Percentiles rank a stretch among this genome's conserved stretches.
Evolutionary conservation across 371 early-diverging fungal species (phyloP).

Genomic region (Mortierella sp.): DNA sequence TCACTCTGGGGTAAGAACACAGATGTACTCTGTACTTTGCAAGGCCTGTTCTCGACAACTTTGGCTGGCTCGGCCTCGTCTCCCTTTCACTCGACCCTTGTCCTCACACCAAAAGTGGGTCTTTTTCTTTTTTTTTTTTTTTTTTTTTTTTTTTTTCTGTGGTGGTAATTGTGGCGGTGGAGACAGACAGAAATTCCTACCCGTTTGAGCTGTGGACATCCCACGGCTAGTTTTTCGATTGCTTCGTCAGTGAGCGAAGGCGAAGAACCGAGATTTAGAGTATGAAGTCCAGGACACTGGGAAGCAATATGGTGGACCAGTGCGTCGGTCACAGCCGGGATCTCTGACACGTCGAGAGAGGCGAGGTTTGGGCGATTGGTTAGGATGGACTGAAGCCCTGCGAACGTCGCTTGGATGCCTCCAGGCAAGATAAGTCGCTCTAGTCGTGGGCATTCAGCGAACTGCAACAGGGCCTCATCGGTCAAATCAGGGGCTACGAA

Average conservation of each 20-base stretch:
- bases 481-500: conserved; percentile 53
- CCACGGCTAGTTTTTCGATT: conserved; percentile 27
- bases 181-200: conserved; percentile 18
- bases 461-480: conserved; percentile 50
- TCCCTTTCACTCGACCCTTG: no score
- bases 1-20: conserved; percentile 18
- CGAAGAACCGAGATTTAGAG: conserved; percentile 45
- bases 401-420: conserved; percentile 56
- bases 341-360: conserved; percentile 47
- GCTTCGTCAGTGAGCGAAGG: conserved; percentile 47
- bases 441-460: conserved; percentile 60
- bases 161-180: conserved; percentile 18
- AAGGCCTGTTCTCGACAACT: no score
- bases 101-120: conserved; percentile 1
- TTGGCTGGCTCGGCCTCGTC: no score
- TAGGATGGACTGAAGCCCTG: conserved; percentile 53
- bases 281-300: conserved; percentile 47
- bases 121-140: conserved; percentile 20
- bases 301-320: conserved; percentile 39
- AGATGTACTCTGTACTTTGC: no score
- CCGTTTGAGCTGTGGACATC: conserved; percentile 29
- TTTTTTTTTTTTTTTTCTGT: no score
- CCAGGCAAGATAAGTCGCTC: conserved; percentile 67
- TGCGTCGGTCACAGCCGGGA: conserved; percentile 36
- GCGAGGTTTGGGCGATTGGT: background rate